Evolutionary conservation across 306 rosid species (phyloP), one percentile per base, ranked within the genome.

Genomic region (Cucurbita maxima): DNA sequence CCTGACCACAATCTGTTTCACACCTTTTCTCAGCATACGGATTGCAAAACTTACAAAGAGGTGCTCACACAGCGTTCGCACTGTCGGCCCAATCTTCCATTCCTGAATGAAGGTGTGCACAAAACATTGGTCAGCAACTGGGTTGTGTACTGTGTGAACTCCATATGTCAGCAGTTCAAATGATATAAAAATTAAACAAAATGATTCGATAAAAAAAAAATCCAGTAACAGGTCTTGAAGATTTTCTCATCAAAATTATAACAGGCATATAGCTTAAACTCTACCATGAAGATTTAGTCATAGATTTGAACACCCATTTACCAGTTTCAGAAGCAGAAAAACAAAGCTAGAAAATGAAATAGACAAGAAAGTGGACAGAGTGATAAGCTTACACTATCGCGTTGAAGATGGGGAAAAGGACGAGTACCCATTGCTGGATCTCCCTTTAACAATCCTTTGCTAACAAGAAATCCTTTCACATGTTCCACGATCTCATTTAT

Each of bases 41-140:
- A 94, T 94, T 38, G 92, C 88, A 40, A 91, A 94, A 86, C 99
- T 88, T 72, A 94, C 99, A 7, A 91, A 84, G 9, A 94, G 90
- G 79, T 94, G 99, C 73, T 94, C 96, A 70, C 88, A 82, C 79
- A 94, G 77, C 30, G 97, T 94, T 79, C 84, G 63, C 72, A 91
- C 73, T 19, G 96, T 89, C 34, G 97, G 97, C 61, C 92, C 96
- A 25, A 94, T 82, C 78, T 78, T 84, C 95, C 97, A 91, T 79
- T 84, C 96, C 96, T 94, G 96, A 57, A 51, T 69, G 50, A 57
- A 44, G 45, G 15, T 30, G 48, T 40, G 10, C 47, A 38, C 18
- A 55, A 69, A 69, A 50, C 45, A 45, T 45, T 18, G 44, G 22
- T 45, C 13, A 50, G 43, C 25, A 45, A 20, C 5, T 44, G 56